A percentile compares a stretch with the other conserved stretches of the same genome.
These are phyloP conservation scores for Penicillium coprophilum DNA, from an alignment of 495 filamentous ascomycete genomes.

Conservation along the genomic window DNA sequence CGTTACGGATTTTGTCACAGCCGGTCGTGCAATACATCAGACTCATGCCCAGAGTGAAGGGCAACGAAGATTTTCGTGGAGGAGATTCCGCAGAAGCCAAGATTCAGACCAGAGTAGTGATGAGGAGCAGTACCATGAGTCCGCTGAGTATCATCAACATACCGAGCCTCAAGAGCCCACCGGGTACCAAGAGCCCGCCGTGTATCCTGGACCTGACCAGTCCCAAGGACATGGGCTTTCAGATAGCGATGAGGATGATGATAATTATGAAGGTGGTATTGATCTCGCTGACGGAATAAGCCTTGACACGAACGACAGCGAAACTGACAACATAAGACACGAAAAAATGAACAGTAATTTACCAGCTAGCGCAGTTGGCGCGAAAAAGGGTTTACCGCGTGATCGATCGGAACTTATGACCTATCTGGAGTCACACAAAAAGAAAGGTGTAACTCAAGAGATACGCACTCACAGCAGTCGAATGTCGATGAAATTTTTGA, in stretches of 20 bases:
- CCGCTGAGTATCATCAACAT: not conserved
- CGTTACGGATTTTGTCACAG: constrained; percentile 58
- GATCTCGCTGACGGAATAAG: not conserved
- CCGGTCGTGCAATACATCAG: constrained; percentile 52
- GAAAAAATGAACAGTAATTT: not conserved
- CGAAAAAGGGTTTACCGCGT: constrained; percentile 16
- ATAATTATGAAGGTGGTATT: not conserved
- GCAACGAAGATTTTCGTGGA: not conserved
- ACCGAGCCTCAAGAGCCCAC: not conserved
- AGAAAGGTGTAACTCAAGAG: constrained; percentile 14
- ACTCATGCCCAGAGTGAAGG: constrained; percentile 48
- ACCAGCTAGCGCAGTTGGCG: not conserved
- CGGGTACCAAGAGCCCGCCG: not conserved
- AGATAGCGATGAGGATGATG: not conserved
- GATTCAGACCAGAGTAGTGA: not conserved
- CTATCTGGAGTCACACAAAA: constrained; percentile 1
- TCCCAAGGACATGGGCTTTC: not conserved
- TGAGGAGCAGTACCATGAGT: not conserved
- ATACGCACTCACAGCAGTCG: constrained; percentile 37
- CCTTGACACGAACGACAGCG: not conserved
- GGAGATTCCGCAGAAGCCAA: constrained; percentile 7
- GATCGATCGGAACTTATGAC: constrained; percentile 18
- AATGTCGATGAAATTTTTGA: constrained; percentile 61
- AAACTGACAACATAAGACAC: not conserved
- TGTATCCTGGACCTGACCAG: not conserved